Conservation (phyloP, 345 rosid species). For the Fremontodendron californicum region DNA sequence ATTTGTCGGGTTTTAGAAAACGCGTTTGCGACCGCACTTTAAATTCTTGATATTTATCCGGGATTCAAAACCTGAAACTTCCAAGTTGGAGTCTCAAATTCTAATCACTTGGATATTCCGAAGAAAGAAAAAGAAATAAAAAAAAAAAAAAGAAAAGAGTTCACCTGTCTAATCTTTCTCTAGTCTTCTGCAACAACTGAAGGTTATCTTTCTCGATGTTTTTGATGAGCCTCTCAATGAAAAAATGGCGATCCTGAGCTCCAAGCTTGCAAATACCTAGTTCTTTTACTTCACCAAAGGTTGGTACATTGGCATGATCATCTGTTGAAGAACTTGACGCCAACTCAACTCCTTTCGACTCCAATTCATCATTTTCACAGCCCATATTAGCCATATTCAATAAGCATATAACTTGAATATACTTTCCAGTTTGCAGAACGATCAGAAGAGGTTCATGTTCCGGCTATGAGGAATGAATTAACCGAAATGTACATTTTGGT, state of each 20-base stretch:
- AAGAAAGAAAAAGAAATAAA: background rate
- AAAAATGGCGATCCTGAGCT: slow-evolving; percentile 43
- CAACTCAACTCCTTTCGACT: background rate
- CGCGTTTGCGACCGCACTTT: too few species aligned
- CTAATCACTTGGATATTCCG: too few species aligned
- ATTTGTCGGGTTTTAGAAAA: too few species aligned
- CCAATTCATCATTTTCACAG: background rate
- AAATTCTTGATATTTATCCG: too few species aligned
- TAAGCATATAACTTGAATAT: background rate
- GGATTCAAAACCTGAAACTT: too few species aligned
- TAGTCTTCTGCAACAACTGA: slow-evolving; percentile 43
- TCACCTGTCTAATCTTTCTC: slow-evolving; percentile 57
- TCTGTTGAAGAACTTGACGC: background rate
- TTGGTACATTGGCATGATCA: background rate
- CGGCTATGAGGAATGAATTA: too few species aligned
- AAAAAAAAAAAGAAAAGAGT: too few species aligned
- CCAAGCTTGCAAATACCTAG: slow-evolving; percentile 58
- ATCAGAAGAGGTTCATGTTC: too few species aligned
- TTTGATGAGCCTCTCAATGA: slow-evolving; percentile 60
- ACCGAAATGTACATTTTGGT: too few species aligned
- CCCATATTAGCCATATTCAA: background rate
- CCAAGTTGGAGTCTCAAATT: background rate
- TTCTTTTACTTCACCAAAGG: background rate
- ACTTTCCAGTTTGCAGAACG: background rate
- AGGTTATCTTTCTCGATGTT: slow-evolving; percentile 68